These are phyloP conservation scores for Monosporascus sp. DNA, from an alignment of 2,329 filamentous ascomycete species.

Conservation along the genomic window DNA sequence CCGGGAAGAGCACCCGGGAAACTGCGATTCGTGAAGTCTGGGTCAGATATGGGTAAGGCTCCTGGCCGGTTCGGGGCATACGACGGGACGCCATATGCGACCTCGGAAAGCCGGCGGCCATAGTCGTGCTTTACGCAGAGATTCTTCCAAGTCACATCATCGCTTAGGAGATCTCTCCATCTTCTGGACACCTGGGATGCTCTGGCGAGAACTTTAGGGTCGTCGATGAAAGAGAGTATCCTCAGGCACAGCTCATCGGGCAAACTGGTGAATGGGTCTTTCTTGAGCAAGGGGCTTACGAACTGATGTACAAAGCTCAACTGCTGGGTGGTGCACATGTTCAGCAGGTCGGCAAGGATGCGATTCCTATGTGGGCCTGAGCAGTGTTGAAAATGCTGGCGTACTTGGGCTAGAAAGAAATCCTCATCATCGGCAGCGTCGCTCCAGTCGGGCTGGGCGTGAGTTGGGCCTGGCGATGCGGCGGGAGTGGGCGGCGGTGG, in stretches of 20 bases:
- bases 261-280: conserved; percentile 88
- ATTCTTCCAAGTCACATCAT: conserved; percentile 98
- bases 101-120: conserved; percentile 52
- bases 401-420: conserved; percentile 71
- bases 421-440: conserved; percentile 76
- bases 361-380: conserved; percentile 71
- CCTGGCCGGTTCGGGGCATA: conserved; percentile 25
- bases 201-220: conserved; percentile 86
- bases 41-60: conserved; percentile 28
- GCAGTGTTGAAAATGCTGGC: conserved; percentile 73
- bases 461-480: conserved; percentile 57
- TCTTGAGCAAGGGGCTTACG: conserved; percentile 88
- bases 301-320: conserved; percentile 95
- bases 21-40: conserved; percentile 30
- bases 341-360: conserved; percentile 80
- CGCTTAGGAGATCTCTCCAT: conserved; percentile 89
- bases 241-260: conserved; percentile 89
- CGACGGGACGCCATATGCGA: conserved; percentile 30
- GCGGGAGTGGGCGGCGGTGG: conserved; percentile 61
- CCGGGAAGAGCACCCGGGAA: conserved; percentile 39
- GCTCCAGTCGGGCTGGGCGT: conserved; percentile 66
- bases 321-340: conserved; percentile 90
- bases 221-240: conserved; percentile 93
- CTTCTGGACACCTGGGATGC: conserved; percentile 93
- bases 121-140: conserved; percentile 96